phyloP scores from a whole-genome alignment of 2,329 filamentous ascomycete genomes.

The Aspergillus proliferans region DNA sequence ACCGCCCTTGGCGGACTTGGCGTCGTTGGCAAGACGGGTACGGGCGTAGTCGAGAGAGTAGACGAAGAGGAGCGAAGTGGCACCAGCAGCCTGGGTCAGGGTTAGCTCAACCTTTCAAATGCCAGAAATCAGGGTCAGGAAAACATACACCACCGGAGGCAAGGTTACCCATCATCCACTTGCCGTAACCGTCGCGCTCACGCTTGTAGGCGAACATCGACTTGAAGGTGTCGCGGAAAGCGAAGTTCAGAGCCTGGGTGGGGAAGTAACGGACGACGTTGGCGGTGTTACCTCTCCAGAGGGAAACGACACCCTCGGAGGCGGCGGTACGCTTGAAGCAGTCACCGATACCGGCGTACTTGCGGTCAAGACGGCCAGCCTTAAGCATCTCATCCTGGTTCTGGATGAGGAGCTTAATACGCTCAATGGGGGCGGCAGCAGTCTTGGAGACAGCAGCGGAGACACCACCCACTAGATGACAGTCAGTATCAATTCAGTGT shows the following conservation, averaged over 20 bases:
- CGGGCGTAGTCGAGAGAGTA: constrained; percentile 99
- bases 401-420: constrained; percentile 99
- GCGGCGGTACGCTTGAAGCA: constrained; percentile 91
- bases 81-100: constrained; percentile 72
- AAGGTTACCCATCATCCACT: constrained; percentile 99
- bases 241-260: constrained; percentile 99
- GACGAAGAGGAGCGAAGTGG: constrained; percentile 99
- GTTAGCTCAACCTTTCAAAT: constrained; percentile 5
- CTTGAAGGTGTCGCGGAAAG: constrained; percentile 99
- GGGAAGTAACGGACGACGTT: constrained; percentile 99
- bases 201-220: constrained; percentile 99
- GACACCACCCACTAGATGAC: constrained; percentile 87
- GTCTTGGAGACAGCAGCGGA: constrained; percentile 99
- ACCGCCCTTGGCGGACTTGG: constrained; percentile 91
- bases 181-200: constrained; percentile 94
- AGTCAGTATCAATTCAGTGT: constrained; percentile 36
- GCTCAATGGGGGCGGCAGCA: constrained; percentile 98
- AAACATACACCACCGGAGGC: constrained; percentile 95
- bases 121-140: neutral
- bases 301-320: constrained; percentile 86
- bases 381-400: constrained; percentile 99
- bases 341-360: constrained; percentile 88
- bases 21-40: constrained; percentile 99
- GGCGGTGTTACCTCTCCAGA: constrained; percentile 99
- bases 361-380: constrained; percentile 94